Evolutionary conservation across 2,329 filamentous ascomycete species (phyloP).

Genomic region (Polychaeton citri): DNA sequence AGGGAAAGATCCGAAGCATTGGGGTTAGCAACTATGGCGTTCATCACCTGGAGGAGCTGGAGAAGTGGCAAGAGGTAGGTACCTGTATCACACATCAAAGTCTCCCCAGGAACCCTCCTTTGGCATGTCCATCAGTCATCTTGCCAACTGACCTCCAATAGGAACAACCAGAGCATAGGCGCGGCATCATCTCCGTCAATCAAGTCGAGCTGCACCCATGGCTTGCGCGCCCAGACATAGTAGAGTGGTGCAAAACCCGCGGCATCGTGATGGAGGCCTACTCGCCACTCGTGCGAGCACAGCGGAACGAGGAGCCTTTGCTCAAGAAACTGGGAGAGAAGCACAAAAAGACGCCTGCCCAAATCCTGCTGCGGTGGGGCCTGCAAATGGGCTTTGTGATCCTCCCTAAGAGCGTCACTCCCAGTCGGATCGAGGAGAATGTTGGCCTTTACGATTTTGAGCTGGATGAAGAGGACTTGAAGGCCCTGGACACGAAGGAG

Average conservation of each 20-base stretch:
- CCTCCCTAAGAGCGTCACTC: conserved; percentile 49
- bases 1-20: conserved; percentile 38
- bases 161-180: conserved; percentile 36
- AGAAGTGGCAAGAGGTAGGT: conserved; percentile 35
- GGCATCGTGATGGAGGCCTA: conserved; percentile 36
- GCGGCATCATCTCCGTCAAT: conserved; percentile 64
- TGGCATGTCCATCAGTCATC: neutral
- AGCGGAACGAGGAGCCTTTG: conserved; percentile 39
- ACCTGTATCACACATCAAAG: neutral
- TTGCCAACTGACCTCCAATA: too few species aligned
- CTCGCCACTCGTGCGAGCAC: conserved; percentile 30
- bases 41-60: conserved; percentile 41
- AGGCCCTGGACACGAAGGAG: conserved; percentile 37
- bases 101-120: neutral
- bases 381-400: conserved; percentile 49
- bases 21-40: conserved; percentile 44
- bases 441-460: conserved; percentile 47
- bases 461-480: conserved; percentile 45
- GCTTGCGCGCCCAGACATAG: conserved; percentile 67
- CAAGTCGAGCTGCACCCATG: conserved; percentile 89
- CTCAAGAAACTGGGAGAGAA: conserved; percentile 40
- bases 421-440: conserved; percentile 48
- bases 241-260: conserved; percentile 55
- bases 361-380: conserved; percentile 49
- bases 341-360: conserved; percentile 43